Evolutionary conservation across 495 filamentous ascomycete species (phyloP), one percentile per base, ranked within the genome.

Genomic region (Immersiella caudata): DNA sequence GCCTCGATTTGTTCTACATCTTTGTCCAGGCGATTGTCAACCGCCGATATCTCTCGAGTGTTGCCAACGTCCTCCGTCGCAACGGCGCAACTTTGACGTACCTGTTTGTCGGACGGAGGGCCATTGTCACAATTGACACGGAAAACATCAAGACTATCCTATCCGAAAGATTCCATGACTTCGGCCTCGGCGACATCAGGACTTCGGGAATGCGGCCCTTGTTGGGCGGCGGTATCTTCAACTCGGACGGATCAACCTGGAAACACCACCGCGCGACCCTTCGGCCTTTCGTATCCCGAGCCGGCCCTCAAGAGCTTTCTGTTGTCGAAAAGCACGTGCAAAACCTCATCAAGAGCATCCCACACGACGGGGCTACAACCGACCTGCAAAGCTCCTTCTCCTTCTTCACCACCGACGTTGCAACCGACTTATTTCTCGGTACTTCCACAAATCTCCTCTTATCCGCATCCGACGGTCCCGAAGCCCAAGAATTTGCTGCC

Each of bases 311-410:
- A 0, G 73, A 79, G 36, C 49, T 73, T 27, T 29, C 1, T 0
- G 2, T 57, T 0, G 66, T 77, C 0, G 76, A 76, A 61, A 18
- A 52, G 11, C 67, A 75, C 51, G 61, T 85, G 49, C 68, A 76
- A 5, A 75, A 82, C n/a, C 66, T 87, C 6, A 74, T 88, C 40
- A 55, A 56, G 12, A 35, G 64, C 11, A 52, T 76, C 7, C 60
- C 66, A 0, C 49, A 62, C 22, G 68, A 74, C n/a, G 74, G 71
- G 1, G 21, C 57, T 18, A 70, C 75, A 16, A 82, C 87, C 35
- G 83, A 87, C 55, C 81, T 89, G n/a, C 82, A 86, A 59, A 73
- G 74, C 0, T 76, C 86, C 1, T 88, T 89, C 70, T 85, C 83
- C 68, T 72, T 79, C 16, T 66, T 87, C 36, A 66, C 62, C 26